phyloP scores from a whole-genome alignment of 495 filamentous ascomycete genomes.

The Penicillium lividum region DNA sequence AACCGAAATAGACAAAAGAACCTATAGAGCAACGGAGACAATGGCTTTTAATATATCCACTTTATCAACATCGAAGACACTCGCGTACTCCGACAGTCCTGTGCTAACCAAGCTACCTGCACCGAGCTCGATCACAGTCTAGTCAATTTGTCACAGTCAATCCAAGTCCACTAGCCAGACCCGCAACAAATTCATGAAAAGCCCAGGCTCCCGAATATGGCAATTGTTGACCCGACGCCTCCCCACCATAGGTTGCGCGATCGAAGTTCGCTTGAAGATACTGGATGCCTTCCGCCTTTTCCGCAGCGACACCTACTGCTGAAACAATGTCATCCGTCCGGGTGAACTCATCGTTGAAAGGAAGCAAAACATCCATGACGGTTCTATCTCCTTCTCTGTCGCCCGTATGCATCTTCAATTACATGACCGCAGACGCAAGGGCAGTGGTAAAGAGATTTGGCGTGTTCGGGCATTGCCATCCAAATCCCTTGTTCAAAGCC shows the following conservation, averaged over 20 bases:
- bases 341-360: slow-evolving; percentile 1
- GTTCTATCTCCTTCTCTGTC: slow-evolving; percentile 9
- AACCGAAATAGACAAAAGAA: not conserved
- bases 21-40: not conserved
- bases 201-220: slow-evolving; percentile 12
- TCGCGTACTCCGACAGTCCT: not conserved
- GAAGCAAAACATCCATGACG: slow-evolving; percentile 14
- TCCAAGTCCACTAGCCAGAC: slow-evolving; percentile 13
- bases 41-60: not conserved
- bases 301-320: not conserved
- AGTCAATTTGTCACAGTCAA: not conserved
- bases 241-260: slow-evolving; percentile 9
- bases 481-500: not conserved
- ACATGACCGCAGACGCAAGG: slow-evolving; percentile 4
- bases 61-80: not conserved
- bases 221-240: slow-evolving; percentile 3
- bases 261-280: slow-evolving; percentile 12
- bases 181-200: slow-evolving; percentile 15
- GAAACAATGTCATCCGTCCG: slow-evolving; percentile 1
- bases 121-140: not conserved
- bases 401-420: slow-evolving; percentile 7
- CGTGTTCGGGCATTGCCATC: slow-evolving; percentile 3
- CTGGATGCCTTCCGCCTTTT: slow-evolving; percentile 7
- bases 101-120: not conserved
- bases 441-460: not conserved